Evolutionary conservation across 805 yeast species (phyloP).

Genomic region (Candida tammaniensis): DNA sequence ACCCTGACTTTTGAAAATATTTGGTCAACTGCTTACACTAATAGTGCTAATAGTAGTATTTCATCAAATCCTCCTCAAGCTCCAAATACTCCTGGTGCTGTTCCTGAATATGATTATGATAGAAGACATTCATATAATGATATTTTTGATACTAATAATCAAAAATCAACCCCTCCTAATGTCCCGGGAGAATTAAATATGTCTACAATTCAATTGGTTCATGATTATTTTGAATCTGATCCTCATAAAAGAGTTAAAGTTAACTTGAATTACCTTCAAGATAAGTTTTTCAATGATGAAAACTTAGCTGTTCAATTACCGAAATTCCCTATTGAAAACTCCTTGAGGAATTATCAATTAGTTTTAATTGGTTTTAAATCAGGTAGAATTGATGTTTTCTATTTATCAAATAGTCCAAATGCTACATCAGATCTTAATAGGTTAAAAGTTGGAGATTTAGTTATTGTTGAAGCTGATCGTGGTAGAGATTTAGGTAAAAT

Average conservation of each 20-base stretch:
- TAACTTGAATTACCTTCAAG: slow-evolving; percentile 25
- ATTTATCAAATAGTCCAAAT: slow-evolving; percentile 38
- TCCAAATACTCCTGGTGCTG: too few relatives aligned
- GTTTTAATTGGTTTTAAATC: slow-evolving; percentile 74
- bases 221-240: slow-evolving; percentile 36
- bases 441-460: slow-evolving; percentile 59
- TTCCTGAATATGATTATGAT: slow-evolving; percentile 6
- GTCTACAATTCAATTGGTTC: slow-evolving; percentile 18
- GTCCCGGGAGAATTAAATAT: slow-evolving; percentile 1
- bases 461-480: slow-evolving; percentile 81
- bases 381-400: slow-evolving; percentile 76
- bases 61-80: too few relatives aligned
- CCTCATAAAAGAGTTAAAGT: slow-evolving; percentile 39
- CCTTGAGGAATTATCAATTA: slow-evolving; percentile 38
- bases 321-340: slow-evolving; percentile 34
- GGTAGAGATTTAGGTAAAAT: slow-evolving; percentile 76
- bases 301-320: slow-evolving; percentile 37
- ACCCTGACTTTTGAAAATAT: slow-evolving; percentile 17
- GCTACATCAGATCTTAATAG: neutral
- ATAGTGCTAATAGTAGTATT: too few relatives aligned
- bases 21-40: too few relatives aligned
- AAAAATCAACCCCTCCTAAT: neutral
- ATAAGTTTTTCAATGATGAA: slow-evolving; percentile 29
- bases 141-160: slow-evolving; percentile 4
- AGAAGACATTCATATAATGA: slow-evolving; percentile 10